phyloP scores from a whole-genome alignment of 2,329 filamentous ascomycete species.

The Cercospora canescens region DNA sequence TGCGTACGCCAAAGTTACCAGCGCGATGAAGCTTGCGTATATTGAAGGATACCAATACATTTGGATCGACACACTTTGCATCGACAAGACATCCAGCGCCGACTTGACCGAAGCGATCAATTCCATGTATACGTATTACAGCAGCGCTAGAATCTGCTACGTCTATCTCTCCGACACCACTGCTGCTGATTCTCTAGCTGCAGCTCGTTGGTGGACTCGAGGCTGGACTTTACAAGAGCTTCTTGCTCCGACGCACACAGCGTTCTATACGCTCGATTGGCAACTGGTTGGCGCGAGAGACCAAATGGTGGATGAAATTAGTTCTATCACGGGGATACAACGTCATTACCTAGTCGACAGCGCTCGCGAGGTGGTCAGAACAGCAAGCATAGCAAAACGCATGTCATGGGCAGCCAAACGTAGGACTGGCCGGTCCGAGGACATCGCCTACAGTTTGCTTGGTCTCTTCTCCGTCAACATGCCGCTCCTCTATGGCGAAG shows the following conservation, averaged over 20 bases:
- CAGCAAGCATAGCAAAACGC: background rate
- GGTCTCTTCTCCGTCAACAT: background rate
- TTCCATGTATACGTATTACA: background rate
- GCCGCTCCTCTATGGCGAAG: background rate
- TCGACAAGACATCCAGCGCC: background rate
- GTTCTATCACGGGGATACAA: background rate
- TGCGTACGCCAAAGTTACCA: background rate
- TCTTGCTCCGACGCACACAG: background rate
- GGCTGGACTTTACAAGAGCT: background rate
- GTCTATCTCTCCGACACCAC: background rate
- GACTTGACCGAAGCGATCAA: background rate
- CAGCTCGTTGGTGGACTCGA: background rate
- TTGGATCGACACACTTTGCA: background rate
- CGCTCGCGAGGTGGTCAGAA: background rate
- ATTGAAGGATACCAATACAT: background rate
- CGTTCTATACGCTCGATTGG: background rate
- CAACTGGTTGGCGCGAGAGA: background rate
- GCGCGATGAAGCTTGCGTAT: background rate
- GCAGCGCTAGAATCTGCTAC: background rate
- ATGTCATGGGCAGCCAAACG: background rate
- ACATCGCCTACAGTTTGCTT: background rate
- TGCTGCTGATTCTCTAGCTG: background rate
- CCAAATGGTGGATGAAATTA: background rate
- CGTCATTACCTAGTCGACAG: background rate
- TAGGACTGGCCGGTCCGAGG: background rate